phyloP scores from a whole-genome alignment of 805 yeast species.

The Ogataea trehaloabstinens region DNA sequence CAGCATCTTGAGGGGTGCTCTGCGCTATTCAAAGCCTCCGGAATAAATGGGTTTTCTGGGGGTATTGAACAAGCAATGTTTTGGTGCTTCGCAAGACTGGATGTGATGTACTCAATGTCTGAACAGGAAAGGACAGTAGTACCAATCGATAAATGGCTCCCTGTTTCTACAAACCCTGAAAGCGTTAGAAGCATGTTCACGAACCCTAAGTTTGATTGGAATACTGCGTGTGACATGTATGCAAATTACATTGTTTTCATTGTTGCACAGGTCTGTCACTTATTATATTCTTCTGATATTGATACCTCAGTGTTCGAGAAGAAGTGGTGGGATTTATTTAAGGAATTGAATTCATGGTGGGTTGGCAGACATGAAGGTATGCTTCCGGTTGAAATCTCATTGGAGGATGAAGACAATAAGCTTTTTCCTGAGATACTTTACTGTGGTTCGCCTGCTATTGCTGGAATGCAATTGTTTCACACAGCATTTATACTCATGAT shows the following conservation, averaged over 20 bases:
- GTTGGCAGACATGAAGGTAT: conserved; percentile 29
- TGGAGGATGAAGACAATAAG: conserved; percentile 24
- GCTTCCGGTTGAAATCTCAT: conserved; percentile 23
- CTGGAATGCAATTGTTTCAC: conserved; percentile 37
- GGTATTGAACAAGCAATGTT: conserved; percentile 34
- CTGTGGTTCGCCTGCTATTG: conserved; percentile 38
- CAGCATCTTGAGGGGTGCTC: conserved; percentile 40
- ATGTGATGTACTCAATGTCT: conserved; percentile 36
- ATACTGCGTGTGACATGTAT: conserved; percentile 24
- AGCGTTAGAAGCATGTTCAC: conserved; percentile 22
- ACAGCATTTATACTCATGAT: conserved; percentile 36
- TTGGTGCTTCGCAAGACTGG: conserved; percentile 42
- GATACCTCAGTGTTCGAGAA: conserved; percentile 23
- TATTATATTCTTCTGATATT: conserved; percentile 20
- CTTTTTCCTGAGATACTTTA: conserved; percentile 34
- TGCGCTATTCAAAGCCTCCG: conserved; percentile 32
- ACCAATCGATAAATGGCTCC: conserved; percentile 33
- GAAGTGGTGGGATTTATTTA: conserved; percentile 37
- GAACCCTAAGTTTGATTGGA: conserved; percentile 14
- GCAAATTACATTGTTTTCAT: conserved; percentile 39
- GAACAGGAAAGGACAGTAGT: conserved; percentile 37
- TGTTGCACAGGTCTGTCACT: conserved; percentile 33
- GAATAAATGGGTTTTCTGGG: conserved; percentile 35
- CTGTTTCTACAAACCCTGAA: conserved; percentile 17
- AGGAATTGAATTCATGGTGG: conserved; percentile 35